Base-by-base conservation (phyloP, 768 basidiomycete genomes). In the Tricholoma matsutake region DNA sequence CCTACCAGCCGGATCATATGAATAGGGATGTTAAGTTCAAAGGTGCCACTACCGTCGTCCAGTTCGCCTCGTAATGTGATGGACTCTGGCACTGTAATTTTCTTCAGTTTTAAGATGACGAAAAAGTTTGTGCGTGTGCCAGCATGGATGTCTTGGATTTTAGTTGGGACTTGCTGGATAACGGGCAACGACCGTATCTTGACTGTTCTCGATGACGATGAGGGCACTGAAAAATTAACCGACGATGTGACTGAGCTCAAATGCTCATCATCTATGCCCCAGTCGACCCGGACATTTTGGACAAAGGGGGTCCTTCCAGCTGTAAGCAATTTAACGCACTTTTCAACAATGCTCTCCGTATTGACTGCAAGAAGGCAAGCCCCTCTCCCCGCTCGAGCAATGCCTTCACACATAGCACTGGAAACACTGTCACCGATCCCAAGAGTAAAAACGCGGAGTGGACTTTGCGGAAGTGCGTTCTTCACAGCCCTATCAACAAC, bases 361-460 rank as follows among this genome's bases (percentile, higher is more conserved):
- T 76, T 68, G 6, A 74, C 67, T 4, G 86, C 82, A 58, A 82
- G 80, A 0, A 84, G 69, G 54, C 69, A 79, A 28, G 75, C 72
- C 14, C 87, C 87, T 9, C 81, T 76, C 1, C 87, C 87, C 1
- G 75, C 75, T 16, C 73, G 69, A 0, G 87, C 85, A n/a, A 88
- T 80, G 3, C 78, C 70, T 62, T 83, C 77, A 64, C 83, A 84
- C 64, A 82, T 75, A 0, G 76, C 81, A 3, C 76, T 82, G 3
- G 85, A 86, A 2, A 81, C 78, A 0, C 62, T 64, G 22, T 72
- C 54, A 11, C 87, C 87, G 13, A 88, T 85, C 1, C 86, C 86
- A 1, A 88, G 77, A 8, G 79, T 76, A 60, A 86, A 88, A 3
- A 87, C 74, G 7, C 85, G 82, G 2, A 83, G 60, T 7, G 75